Evolutionary conservation across 371 early-diverging fungal species (phyloP).

Genomic region (Actinomucor elegans): DNA sequence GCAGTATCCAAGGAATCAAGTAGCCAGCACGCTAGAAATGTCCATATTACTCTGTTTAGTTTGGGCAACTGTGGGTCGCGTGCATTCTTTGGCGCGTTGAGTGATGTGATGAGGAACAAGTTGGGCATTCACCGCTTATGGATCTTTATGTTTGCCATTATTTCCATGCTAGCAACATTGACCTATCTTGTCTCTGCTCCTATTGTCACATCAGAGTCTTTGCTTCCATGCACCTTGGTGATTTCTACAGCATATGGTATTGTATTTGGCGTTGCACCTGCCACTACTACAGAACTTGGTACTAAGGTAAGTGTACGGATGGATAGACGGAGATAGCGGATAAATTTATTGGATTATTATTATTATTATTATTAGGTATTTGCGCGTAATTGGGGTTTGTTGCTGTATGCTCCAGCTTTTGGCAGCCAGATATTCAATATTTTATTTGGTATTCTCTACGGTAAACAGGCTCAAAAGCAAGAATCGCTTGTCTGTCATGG

Average conservation of each 20-base stretch:
- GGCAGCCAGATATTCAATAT: conserved; percentile 30
- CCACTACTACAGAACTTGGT: conserved; percentile 27
- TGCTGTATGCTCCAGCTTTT: conserved; percentile 32
- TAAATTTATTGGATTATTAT: no score
- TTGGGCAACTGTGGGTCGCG: conserved; percentile 47
- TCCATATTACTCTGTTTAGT: conserved; percentile 45
- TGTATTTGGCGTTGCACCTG: conserved; percentile 28
- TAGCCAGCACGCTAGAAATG: conserved; percentile 38
- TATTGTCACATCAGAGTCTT: background rate
- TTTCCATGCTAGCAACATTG: conserved; percentile 19
- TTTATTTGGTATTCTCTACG: conserved; percentile 25
- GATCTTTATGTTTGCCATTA: conserved; percentile 33
- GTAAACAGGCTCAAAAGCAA: conserved; percentile 16
- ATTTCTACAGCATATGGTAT: conserved; percentile 28
- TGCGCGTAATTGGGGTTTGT: conserved; percentile 32
- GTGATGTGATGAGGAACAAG: conserved; percentile 39
- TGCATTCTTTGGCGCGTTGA: conserved; percentile 40
- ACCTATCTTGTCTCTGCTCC: conserved; percentile 17
- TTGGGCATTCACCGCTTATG: conserved; percentile 42
- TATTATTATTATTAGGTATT: conserved; percentile 25
- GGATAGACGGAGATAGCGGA: no score
- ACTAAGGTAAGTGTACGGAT: conserved; percentile 10
- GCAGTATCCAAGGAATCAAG: conserved; percentile 16
- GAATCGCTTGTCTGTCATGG: conserved; percentile 19
- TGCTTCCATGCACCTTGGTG: conserved; percentile 22